These are phyloP conservation scores for Penicillium dipodomyicola DNA, from an alignment of 495 filamentous ascomycete species.

Conservation along the genomic window DNA sequence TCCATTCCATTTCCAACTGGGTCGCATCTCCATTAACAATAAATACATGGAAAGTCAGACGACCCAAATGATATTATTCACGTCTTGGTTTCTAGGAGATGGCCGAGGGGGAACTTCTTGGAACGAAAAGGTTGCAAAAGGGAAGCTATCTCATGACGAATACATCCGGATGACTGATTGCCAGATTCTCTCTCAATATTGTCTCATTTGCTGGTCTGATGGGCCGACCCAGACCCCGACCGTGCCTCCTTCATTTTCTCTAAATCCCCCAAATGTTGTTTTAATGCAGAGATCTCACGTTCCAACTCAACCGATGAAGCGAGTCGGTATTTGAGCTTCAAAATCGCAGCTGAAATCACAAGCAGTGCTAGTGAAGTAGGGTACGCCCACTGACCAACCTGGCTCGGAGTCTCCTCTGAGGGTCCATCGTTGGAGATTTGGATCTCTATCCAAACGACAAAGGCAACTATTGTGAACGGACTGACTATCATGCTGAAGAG, in stretches of 20 bases:
- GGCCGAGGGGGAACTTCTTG: not conserved
- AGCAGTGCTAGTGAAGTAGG: conserved; percentile 29
- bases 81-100: not conserved
- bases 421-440: conserved; percentile 36
- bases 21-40: no score
- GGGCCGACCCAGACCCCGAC: not conserved
- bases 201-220: not conserved
- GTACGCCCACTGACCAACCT: conserved; percentile 39
- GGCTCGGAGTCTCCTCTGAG: conserved; percentile 28
- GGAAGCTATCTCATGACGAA: not conserved
- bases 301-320: conserved; percentile 30
- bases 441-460: conserved; percentile 36
- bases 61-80: not conserved
- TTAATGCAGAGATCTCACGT: conserved; percentile 21
- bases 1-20: no score
- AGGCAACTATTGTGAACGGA: conserved; percentile 33
- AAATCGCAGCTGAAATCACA: conserved; percentile 28
- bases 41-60: not conserved
- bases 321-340: conserved; percentile 30
- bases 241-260: conserved; percentile 16
- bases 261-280: conserved; percentile 18
- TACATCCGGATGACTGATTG: not conserved
- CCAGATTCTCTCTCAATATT: not conserved
- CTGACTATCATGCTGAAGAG: conserved; percentile 37
- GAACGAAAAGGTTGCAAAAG: not conserved